These are phyloP conservation scores for Blastomyces parvus DNA, from an alignment of 2,329 filamentous ascomycete species.

Conservation along the genomic window DNA sequence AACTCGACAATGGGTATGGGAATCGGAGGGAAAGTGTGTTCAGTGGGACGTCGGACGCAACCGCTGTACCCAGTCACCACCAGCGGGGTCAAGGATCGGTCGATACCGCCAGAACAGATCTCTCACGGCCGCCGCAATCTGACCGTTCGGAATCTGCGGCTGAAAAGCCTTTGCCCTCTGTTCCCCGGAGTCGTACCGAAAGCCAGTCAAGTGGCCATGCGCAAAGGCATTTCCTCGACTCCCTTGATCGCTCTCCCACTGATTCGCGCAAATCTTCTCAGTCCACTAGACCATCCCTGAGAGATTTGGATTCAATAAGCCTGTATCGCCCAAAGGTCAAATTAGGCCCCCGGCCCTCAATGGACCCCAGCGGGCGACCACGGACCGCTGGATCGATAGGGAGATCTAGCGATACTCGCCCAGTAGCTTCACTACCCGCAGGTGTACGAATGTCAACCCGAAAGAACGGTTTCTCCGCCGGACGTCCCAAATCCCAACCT, in stretches of 20 bases:
- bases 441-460: slow-evolving; percentile 59
- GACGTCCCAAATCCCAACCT: slow-evolving; percentile 38
- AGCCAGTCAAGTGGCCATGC: slow-evolving; percentile 16
- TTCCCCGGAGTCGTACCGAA: slow-evolving; percentile 18
- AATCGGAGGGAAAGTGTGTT: slow-evolving; percentile 20
- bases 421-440: slow-evolving; percentile 68
- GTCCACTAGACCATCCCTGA: slow-evolving; percentile 36
- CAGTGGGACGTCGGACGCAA: slow-evolving; percentile 16
- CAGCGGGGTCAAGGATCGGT: slow-evolving; percentile 1
- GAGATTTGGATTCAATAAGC: slow-evolving; percentile 35
- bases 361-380: slow-evolving; percentile 50
- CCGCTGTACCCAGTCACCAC: slow-evolving; percentile 14
- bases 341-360: slow-evolving; percentile 73
- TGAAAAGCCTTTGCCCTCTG: slow-evolving; percentile 13
- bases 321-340: slow-evolving; percentile 60
- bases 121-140: slow-evolving; percentile 9
- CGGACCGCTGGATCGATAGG: slow-evolving; percentile 46
- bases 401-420: slow-evolving; percentile 47
- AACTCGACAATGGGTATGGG: background rate
- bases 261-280: slow-evolving; percentile 33
- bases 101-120: slow-evolving; percentile 8
- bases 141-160: slow-evolving; percentile 1
- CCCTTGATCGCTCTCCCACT: slow-evolving; percentile 27
- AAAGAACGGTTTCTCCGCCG: slow-evolving; percentile 39
- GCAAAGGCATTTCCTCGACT: slow-evolving; percentile 26